Percentiles rank a stretch among this genome's conserved stretches.
Evolutionary conservation across 331 rosid species (phyloP).

Genomic region (Acacia concinna): DNA sequence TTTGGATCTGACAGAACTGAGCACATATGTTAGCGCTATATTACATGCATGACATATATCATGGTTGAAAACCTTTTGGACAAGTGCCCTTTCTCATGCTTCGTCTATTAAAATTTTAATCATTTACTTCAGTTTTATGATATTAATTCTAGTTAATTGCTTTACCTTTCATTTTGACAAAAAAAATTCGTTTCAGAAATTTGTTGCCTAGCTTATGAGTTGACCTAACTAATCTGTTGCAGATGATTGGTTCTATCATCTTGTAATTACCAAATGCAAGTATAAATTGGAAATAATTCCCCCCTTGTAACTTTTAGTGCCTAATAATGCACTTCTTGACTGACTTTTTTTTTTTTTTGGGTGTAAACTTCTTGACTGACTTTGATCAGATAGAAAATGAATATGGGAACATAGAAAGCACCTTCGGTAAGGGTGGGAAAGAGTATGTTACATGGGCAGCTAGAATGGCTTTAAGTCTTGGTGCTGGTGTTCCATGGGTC

Average conservation of each 20-base stretch:
- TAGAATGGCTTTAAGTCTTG: constrained; percentile 84
- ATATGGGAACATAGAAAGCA: constrained; percentile 81
- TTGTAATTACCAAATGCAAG: constrained; percentile 24
- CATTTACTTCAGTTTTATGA: constrained; percentile 5
- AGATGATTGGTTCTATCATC: constrained; percentile 21
- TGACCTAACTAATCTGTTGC: constrained; percentile 12
- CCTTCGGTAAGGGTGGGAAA: constrained; percentile 77
- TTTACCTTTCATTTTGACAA: constrained; percentile 19
- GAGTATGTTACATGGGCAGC: constrained; percentile 92
- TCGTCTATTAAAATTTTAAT: constrained; percentile 1
- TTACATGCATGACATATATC: constrained; percentile 14
- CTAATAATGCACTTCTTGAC: constrained; percentile 30
- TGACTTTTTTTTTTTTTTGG: too few species aligned
- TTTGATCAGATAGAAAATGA: constrained; percentile 91
- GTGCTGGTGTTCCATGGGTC: constrained; percentile 98
- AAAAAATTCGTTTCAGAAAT: neutral
- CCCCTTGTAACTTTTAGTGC: constrained; percentile 28
- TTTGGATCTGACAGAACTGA: neutral
- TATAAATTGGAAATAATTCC: constrained; percentile 18
- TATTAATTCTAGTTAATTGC: constrained; percentile 15
- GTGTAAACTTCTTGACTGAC: constrained; percentile 25
- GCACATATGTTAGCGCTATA: constrained; percentile 1
- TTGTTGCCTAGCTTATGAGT: constrained; percentile 23
- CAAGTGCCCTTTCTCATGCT: constrained; percentile 12
- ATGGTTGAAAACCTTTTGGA: neutral